Evolutionary conservation across 176 grass and related monocot species (phyloP).

Genomic region (Chrysopogon serrulatus): DNA sequence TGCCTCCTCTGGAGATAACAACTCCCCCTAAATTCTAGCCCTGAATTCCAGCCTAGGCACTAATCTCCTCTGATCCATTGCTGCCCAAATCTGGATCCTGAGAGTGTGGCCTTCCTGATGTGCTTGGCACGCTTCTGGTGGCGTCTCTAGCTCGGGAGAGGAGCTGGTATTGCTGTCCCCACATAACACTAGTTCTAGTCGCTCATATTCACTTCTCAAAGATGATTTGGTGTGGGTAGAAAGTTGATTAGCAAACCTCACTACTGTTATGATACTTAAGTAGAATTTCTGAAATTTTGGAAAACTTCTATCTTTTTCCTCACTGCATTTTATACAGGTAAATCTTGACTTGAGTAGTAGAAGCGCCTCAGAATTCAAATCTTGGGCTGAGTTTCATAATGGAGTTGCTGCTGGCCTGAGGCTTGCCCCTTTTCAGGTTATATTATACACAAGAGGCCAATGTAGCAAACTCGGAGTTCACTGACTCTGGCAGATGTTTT

Average conservation of each 20-base stretch:
- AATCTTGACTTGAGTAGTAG: slow-evolving; percentile 84
- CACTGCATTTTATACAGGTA: slow-evolving; percentile 53
- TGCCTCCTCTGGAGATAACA: no score
- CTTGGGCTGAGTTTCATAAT: slow-evolving; percentile 97
- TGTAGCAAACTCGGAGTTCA: slow-evolving; percentile 7
- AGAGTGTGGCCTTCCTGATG: no score
- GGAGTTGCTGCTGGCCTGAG: slow-evolving; percentile 94
- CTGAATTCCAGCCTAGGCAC: no score
- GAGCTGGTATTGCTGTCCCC: no score
- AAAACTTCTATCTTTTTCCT: slow-evolving; percentile 17
- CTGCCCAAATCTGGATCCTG: no score
- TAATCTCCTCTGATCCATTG: no score
- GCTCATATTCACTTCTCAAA: not conserved
- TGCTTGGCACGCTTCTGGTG: no score
- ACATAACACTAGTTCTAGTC: not conserved
- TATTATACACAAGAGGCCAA: slow-evolving; percentile 28
- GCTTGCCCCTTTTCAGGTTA: slow-evolving; percentile 96
- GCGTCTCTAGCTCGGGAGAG: no score
- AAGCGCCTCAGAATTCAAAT: slow-evolving; percentile 83
- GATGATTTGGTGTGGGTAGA: not conserved
- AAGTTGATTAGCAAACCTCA: not conserved
- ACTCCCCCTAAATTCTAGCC: no score
- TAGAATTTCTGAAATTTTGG: not conserved
- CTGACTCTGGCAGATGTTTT: not conserved
- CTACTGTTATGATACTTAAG: not conserved